Conservation (phyloP, 78 protist species). For the Dictyostelium brefeldianum region DNA sequence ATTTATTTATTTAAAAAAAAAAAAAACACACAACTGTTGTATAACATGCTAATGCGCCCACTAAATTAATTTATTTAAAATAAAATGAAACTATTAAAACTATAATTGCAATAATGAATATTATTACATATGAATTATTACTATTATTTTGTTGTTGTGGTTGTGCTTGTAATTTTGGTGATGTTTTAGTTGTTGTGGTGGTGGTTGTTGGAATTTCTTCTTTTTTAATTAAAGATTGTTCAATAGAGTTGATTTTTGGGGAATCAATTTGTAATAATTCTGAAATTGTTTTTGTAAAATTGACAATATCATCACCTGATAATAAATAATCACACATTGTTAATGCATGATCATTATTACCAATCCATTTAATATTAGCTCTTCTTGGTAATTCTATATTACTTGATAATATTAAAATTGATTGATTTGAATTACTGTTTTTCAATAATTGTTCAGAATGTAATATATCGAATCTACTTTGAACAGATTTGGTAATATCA, state of each 20-base stretch:
- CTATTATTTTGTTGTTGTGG: neutral
- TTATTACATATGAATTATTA: neutral
- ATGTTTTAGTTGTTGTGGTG: neutral
- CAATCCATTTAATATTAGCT: neutral
- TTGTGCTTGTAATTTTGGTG: neutral
- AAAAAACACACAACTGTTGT: neutral
- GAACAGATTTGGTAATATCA: neutral
- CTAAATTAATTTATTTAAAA: neutral
- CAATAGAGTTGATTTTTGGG: neutral
- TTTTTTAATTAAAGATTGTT: neutral
- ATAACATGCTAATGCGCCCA: neutral
- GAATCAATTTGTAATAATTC: constrained; percentile 15
- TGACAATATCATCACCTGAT: neutral
- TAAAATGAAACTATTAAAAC: neutral
- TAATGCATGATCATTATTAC: neutral
- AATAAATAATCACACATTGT: constrained; percentile 19
- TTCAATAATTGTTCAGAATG: neutral
- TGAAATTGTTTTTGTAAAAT: neutral
- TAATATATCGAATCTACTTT: neutral
- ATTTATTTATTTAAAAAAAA: neutral
- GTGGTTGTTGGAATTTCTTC: neutral
- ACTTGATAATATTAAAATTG: neutral
- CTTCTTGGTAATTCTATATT: constrained; percentile 18
- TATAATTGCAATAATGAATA: neutral
- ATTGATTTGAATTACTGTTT: neutral